phyloP scores from a whole-genome alignment of 2,329 filamentous ascomycete genomes.

The Trichophyton mentagrophytes region DNA sequence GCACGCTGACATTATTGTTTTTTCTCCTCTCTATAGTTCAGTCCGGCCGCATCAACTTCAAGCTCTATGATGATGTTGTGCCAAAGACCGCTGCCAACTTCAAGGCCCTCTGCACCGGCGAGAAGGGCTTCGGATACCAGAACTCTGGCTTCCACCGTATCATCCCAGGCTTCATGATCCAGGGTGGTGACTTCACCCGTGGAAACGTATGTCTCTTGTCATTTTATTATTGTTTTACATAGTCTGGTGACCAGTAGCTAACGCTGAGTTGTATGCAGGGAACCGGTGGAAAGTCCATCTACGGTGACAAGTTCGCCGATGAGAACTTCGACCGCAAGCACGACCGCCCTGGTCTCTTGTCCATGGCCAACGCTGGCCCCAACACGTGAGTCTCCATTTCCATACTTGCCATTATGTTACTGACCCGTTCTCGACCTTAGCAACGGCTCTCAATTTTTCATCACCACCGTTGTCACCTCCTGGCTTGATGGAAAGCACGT shows the following conservation, averaged over 20 bases:
- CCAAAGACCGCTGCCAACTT: constrained; percentile 85
- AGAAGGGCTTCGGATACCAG: constrained; percentile 73
- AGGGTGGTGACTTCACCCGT: constrained; percentile 91
- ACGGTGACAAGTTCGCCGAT: constrained; percentile 85
- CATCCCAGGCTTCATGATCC: constrained; percentile 88
- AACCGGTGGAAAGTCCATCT: constrained; percentile 86
- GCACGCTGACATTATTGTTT: background rate
- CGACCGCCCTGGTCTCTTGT: constrained; percentile 62
- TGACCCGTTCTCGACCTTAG: constrained; percentile 21
- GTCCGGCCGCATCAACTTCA: constrained; percentile 71
- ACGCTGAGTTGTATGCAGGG: constrained; percentile 41
- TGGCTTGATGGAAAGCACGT: constrained; percentile 60
- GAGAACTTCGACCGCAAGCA: constrained; percentile 80
- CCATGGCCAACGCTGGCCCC: constrained; percentile 89
- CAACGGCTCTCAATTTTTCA: constrained; percentile 63
- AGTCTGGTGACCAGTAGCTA: constrained; percentile 10
- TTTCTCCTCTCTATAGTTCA: constrained; percentile 42
- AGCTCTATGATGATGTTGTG: constrained; percentile 71
- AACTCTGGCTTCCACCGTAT: constrained; percentile 83
- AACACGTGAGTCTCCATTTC: constrained; percentile 55
- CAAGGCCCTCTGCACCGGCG: constrained; percentile 65
- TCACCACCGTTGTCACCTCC: constrained; percentile 54
- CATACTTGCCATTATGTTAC: no score
- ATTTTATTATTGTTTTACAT: background rate
- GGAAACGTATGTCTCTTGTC: constrained; percentile 55